Conservation (phyloP, 2,329 filamentous ascomycete genomes). For the Penicillium sp. region DNA sequence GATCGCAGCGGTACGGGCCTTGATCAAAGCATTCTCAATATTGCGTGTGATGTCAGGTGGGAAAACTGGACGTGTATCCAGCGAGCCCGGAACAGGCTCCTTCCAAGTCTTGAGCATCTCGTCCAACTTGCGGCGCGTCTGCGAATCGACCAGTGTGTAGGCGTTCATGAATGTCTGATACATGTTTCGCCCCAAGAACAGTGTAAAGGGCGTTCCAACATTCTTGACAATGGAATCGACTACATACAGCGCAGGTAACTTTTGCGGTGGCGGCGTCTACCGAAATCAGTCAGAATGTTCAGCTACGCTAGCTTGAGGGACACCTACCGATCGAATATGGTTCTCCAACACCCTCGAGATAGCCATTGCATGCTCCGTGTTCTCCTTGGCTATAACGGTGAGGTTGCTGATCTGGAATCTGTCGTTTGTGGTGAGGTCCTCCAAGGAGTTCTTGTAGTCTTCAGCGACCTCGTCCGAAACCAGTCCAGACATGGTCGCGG, state of each 20-base stretch:
- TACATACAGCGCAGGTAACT: constrained; percentile 93
- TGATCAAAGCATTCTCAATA: constrained; percentile 92
- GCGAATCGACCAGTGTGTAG: constrained; percentile 81
- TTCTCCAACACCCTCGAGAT: constrained; percentile 88
- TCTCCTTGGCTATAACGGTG: constrained; percentile 95
- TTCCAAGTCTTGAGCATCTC: constrained; percentile 99
- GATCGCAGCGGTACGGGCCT: constrained; percentile 62
- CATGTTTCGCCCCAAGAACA: constrained; percentile 88
- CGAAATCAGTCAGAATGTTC: constrained; percentile 21
- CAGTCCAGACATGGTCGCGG: constrained; percentile 58
- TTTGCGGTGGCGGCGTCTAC: constrained; percentile 82
- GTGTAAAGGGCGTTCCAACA: constrained; percentile 93
- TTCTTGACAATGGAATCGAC: constrained; percentile 99
- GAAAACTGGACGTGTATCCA: constrained; percentile 91
- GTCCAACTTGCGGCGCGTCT: constrained; percentile 85
- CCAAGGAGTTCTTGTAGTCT: constrained; percentile 89
- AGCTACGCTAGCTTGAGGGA: constrained; percentile 12
- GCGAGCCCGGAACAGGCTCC: constrained; percentile 87
- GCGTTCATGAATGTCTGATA: constrained; percentile 96
- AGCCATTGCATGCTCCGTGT: constrained; percentile 89
- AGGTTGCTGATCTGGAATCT: constrained; percentile 95
- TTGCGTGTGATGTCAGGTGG: constrained; percentile 78
- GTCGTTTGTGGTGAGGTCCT: constrained; percentile 87
- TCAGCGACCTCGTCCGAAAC: constrained; percentile 82
- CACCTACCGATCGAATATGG: constrained; percentile 90